A percentile compares a stretch with the other conserved stretches of the same genome.
phyloP scores from a whole-genome alignment of 164 flowering plant genomes.

The Kalanchoe fedtschenkoi region DNA sequence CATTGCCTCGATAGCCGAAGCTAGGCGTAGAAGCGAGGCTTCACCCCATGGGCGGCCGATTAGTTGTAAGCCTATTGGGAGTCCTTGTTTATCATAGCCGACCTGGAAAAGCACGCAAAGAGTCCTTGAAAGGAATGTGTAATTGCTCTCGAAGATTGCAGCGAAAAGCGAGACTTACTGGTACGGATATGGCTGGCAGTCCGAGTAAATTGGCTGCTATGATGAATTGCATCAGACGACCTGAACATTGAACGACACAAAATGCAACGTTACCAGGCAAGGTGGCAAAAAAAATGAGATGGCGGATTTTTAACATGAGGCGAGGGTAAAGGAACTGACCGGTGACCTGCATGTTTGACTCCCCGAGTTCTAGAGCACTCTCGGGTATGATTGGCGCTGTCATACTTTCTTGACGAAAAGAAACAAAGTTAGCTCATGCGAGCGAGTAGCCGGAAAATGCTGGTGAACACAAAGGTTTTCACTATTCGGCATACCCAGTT shows the following conservation, averaged over 20 bases:
- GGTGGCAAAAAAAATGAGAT: background rate
- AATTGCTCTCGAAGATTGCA: background rate
- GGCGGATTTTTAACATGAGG: background rate
- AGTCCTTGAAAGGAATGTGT: background rate
- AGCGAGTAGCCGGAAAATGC: background rate
- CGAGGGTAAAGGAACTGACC: conserved; percentile 42
- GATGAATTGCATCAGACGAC: conserved; percentile 75
- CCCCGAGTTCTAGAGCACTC: conserved; percentile 64
- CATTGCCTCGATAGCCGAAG: conserved; percentile 71
- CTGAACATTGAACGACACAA: too few relatives aligned
- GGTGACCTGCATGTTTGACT: conserved; percentile 62
- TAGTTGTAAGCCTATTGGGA: conserved; percentile 91
- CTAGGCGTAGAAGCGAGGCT: conserved; percentile 77
- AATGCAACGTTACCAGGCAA: too few relatives aligned
- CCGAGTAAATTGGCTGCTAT: conserved; percentile 82
- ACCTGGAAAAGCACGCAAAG: conserved; percentile 31
- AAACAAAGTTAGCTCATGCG: background rate
- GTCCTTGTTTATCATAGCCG: conserved; percentile 94
- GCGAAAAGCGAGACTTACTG: conserved; percentile 35
- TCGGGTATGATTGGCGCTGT: conserved; percentile 83
- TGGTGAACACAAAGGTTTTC: background rate
- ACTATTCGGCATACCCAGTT: conserved; percentile 86
- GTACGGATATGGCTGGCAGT: conserved; percentile 85
- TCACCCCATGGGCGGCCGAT: conserved; percentile 97
- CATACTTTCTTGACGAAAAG: conserved; percentile 19